phyloP scores from a whole-genome alignment of 2,329 filamentous ascomycete genomes.

The Diaporthe batatas region DNA sequence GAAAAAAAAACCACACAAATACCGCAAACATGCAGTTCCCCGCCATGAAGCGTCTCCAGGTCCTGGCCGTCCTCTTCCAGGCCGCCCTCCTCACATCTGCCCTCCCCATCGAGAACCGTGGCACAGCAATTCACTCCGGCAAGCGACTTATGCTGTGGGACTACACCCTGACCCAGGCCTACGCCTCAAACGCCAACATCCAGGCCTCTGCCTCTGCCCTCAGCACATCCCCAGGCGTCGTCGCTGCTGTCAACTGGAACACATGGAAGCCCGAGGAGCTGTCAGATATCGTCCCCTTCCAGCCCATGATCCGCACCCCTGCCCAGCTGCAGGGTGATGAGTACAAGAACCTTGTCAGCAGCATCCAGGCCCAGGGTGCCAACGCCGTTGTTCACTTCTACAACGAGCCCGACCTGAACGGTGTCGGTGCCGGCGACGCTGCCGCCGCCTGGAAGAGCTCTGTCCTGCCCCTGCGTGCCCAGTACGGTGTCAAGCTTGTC shows the following conservation, averaged over 20 bases:
- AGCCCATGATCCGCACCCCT: constrained; percentile 57
- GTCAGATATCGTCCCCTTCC: constrained; percentile 53
- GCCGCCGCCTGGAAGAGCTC: constrained; percentile 54
- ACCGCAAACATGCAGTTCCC: constrained; percentile 31
- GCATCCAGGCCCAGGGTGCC: constrained; percentile 39
- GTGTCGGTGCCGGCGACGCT: constrained; percentile 52
- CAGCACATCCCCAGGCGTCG: constrained; percentile 51
- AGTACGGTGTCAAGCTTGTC: constrained; percentile 52
- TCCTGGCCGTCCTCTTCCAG: constrained; percentile 34
- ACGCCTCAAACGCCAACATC: constrained; percentile 8
- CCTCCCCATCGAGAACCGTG: constrained; percentile 29
- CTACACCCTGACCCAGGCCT: constrained; percentile 54
- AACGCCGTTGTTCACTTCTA: constrained; percentile 58
- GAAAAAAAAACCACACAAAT: not conserved
- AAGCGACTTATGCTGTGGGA: constrained; percentile 60
- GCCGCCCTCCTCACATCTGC: constrained; percentile 28
- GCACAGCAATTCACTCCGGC: constrained; percentile 42
- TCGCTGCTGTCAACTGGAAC: constrained; percentile 58
- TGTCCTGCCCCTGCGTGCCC: constrained; percentile 51
- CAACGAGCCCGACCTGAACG: constrained; percentile 60
- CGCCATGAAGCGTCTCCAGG: constrained; percentile 32
- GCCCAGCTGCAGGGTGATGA: constrained; percentile 54
- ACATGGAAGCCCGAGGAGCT: constrained; percentile 56
- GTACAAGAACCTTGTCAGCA: constrained; percentile 51
- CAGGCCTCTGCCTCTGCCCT: constrained; percentile 42